phyloP scores from a whole-genome alignment of 352 stramenopile genomes.

The Pythium monospermum region DNA sequence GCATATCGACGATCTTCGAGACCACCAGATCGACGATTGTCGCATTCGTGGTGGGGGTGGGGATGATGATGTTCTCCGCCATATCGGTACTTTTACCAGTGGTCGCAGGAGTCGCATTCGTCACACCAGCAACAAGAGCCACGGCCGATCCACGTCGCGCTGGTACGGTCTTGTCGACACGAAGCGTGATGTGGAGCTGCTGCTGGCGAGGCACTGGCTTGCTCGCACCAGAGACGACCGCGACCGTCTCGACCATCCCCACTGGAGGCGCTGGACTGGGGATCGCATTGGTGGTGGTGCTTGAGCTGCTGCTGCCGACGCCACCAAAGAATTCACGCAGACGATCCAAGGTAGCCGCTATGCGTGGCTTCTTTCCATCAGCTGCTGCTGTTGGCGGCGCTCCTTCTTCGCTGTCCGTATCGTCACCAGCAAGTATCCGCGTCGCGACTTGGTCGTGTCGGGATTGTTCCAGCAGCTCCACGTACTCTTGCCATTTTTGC shows the following conservation, averaged over 20 bases:
- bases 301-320: not conserved
- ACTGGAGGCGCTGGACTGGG: not conserved
- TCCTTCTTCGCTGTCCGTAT: not conserved
- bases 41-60: conserved; percentile 12
- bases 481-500: conserved; percentile 28
- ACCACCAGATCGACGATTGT: conserved; percentile 26
- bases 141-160: too few species aligned
- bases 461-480: conserved; percentile 20
- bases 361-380: too few species aligned
- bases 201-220: too few species aligned
- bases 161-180: too few species aligned
- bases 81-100: too few species aligned
- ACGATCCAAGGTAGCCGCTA: not conserved
- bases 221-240: too few species aligned
- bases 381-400: too few species aligned
- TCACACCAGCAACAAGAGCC: too few species aligned
- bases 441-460: conserved; percentile 17
- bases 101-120: too few species aligned
- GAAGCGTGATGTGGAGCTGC: too few species aligned
- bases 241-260: too few species aligned
- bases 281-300: not conserved
- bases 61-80: too few species aligned
- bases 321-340: not conserved
- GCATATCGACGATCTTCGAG: conserved; percentile 5
- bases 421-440: conserved; percentile 3